Base-by-base conservation (phyloP, 139 green algal species). In the Eudorina sp. region DNA sequence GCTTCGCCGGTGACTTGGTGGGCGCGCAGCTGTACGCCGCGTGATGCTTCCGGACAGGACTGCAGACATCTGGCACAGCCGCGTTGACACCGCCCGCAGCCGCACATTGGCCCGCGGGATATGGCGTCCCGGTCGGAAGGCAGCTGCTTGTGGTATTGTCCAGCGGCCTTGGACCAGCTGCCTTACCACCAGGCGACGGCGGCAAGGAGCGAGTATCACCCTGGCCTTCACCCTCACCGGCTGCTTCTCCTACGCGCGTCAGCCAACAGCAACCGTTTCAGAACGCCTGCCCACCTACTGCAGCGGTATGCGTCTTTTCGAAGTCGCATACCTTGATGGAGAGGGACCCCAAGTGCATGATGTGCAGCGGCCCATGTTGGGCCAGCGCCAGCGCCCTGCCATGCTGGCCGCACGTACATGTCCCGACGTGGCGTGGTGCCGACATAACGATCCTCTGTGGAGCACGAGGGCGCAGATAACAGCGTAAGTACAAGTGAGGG, bases 31-130 rank as follows among this genome's bases (percentile, higher is more conserved):
- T 38, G 62, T 9, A 11, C 27, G 38, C 21, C 31, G 31, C 62
- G 62, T 31, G 45, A 45, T 70, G 82, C 41, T 62, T 64, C 64
- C 68, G 79, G 48, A 41, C 75, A 29, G 82, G 82, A 66, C 82
- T 88, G 66, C 64, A 88, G 46, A 80, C 79, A 41, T 88, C 82
- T 2, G 82, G 82, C 4, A 88, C n/a, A 27, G 36, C 2, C 68
- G n/a, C n/a, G n/a, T n/a, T n/a, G n/a, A n/a, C n/a, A n/a, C n/a
- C n/a, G n/a, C n/a, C n/a, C n/a, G n/a, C n/a, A n/a, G n/a, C n/a
- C n/a, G n/a, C n/a, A n/a, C n/a, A n/a, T n/a, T n/a, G n/a, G n/a
- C n/a, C n/a, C n/a, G n/a, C n/a, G n/a, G n/a, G n/a, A n/a, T n/a
- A n/a, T n/a, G n/a, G n/a, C n/a, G n/a, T n/a, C n/a, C n/a, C n/a